Base-by-base conservation (phyloP, 345 rosid species). In the Eucalyptus viminalis region DNA sequence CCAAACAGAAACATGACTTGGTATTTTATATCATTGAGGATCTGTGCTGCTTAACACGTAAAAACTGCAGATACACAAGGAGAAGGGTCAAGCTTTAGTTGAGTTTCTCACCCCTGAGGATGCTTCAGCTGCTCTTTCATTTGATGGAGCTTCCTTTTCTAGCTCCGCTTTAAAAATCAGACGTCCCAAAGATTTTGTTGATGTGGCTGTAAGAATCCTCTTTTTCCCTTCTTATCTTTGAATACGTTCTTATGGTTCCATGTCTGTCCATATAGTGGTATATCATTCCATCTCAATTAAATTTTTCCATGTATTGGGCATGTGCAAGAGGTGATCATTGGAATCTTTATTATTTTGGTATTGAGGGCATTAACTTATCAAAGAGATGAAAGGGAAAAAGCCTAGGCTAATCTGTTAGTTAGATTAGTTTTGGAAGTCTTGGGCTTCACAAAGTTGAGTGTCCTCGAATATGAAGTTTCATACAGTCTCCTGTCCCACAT, bases 101-200 rank as follows among this genome's bases (percentile, higher is more conserved):
- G 99, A 98, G 92, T 97, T 98, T 93, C 97, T 97, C 89, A 97
- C 99, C 47, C 97, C 99, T 31, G 95, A 97, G 92, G 99, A 98
- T 95, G 98, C 99, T 81, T 94, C 98, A 86, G 94, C 97, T 91
- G 99, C 99, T 87, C 96, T 97, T 91, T 95, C 95, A 89, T 93
- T 94, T 89, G 96, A 97, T 93, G 98, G 99, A 89, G 81, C 90
- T 90, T 91, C 89, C 88, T 94, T 96, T 90, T 94, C 89, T 87
- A 98, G 96, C 51, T 93, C 96, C 88, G 86, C 89, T 91, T 94
- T 97, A 89, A 98, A 92, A 93, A 93, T 97, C 89, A 95, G 97
- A 90, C 97, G 97, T 45, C 99, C 99, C 83, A 97, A 94, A 87
- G 98, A 97, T 92, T 98, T 92, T 90, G 95, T 93, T 89, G 96